Percentiles rank a stretch among this genome's conserved stretches.
These are phyloP conservation scores for Simmondsia chinensis DNA, from an alignment of 148 eudicot species.

Conservation along the genomic window DNA sequence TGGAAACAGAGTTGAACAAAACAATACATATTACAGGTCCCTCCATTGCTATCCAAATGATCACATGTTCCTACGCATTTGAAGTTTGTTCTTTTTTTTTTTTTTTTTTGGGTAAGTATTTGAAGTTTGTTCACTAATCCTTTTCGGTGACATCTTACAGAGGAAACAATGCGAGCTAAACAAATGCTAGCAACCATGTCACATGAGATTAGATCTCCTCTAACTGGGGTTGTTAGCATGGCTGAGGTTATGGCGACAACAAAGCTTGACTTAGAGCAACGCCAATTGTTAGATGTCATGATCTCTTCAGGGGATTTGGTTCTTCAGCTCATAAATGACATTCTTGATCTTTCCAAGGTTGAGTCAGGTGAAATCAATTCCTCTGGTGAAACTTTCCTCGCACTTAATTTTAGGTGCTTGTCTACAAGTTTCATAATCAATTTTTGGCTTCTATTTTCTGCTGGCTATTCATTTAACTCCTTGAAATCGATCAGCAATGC, in stretches of 20 bases:
- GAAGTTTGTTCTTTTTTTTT: too few relatives aligned
- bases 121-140: too few relatives aligned
- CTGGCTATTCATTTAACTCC: background rate
- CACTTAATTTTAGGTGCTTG: too few relatives aligned
- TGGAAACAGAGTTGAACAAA: slow-evolving; percentile 88
- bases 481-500: too few relatives aligned
- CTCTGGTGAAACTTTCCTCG: background rate
- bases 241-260: slow-evolving; percentile 79
- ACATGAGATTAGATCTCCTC: slow-evolving; percentile 91
- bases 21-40: slow-evolving; percentile 89
- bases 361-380: slow-evolving; percentile 61
- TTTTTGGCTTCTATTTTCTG: background rate
- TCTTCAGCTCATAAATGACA: slow-evolving; percentile 87
- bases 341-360: slow-evolving; percentile 88
- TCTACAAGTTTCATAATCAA: background rate
- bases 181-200: slow-evolving; percentile 98
- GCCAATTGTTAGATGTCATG: slow-evolving; percentile 75
- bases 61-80: too few relatives aligned
- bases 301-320: slow-evolving; percentile 90
- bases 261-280: slow-evolving; percentile 62
- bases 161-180: slow-evolving; percentile 98
- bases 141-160: slow-evolving; percentile 22
- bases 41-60: too few relatives aligned
- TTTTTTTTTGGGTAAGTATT: too few relatives aligned
- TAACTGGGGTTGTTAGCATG: slow-evolving; percentile 91